Base-by-base conservation (phyloP, 2,329 filamentous ascomycete species). In the Endothia cerciana region DNA sequence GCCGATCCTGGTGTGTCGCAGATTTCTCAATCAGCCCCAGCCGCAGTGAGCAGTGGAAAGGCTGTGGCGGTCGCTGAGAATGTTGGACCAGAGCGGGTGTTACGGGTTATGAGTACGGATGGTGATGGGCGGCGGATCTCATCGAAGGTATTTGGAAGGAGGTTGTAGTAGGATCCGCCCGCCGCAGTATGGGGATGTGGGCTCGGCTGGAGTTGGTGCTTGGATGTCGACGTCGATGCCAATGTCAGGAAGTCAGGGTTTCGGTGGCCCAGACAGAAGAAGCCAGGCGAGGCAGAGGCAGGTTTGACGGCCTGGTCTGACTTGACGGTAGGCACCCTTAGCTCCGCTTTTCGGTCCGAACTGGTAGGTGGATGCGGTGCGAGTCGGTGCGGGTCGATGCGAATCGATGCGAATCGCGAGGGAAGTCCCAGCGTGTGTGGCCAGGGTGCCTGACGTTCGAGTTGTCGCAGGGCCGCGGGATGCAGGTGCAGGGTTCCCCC, bases 261-360 rank as follows among this genome's bases (percentile, higher is more conserved):
- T 40, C 55, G 38, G 33, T 41, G 55, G 55, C 28, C 33, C 13
- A 22, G 4, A 22, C 33, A 41, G 36, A n/a, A 36, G 33, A 10
- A 36, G 33, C 33, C 33, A 36, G 53, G 53, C 47, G 22, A 51
- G 47, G 17, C 53, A 30, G 55, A 17, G 33, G 38, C 55, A 19
- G 41, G n/a, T 58, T 58, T 58, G 55, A 41, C n/a, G 55, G 38
- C 55, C 47, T 36, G 38, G 41, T 17, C 22, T 45, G 57, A 38
- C 40, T 43, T 43, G 38, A n/a, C 25, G 36, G 56, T 43, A 41
- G 36, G 57, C 15, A 58, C 47, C 4, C 7, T 11, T 5, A 45
- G 57, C 57, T 59, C 57, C 57, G 57, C 57, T 45, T 45, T 45
- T 59, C 57, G 57, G 57, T 40, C 57, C 55, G 55, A 59, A 59